phyloP scores from a whole-genome alignment of 2,329 filamentous ascomycete species.

The Dothidotthia symphoricarpi region DNA sequence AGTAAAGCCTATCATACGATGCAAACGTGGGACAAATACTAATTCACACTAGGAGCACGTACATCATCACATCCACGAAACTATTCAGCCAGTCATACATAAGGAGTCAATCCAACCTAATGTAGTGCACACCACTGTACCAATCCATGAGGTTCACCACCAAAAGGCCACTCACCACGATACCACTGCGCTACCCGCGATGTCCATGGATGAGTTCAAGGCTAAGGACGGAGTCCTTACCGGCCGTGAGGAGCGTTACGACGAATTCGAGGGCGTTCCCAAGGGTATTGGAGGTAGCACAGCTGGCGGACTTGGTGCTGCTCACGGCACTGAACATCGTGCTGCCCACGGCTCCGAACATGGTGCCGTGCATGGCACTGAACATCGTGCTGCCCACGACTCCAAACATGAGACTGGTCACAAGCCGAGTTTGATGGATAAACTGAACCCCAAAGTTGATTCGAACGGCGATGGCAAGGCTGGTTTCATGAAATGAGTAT shows the following conservation, averaged over 20 bases:
- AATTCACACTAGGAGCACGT: too few relatives aligned
- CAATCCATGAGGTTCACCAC: slow-evolving; percentile 71
- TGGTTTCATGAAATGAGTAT: slow-evolving; percentile 51
- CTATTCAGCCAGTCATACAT: slow-evolving; percentile 68
- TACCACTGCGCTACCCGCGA: slow-evolving; percentile 61
- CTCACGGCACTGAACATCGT: background rate
- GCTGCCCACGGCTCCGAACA: too few relatives aligned
- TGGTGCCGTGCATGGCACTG: too few relatives aligned
- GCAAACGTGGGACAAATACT: too few relatives aligned
- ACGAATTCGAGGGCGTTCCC: slow-evolving; percentile 63
- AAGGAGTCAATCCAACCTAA: slow-evolving; percentile 67
- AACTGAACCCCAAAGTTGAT: slow-evolving; percentile 55
- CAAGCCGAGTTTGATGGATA: slow-evolving; percentile 52
- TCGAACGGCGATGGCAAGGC: slow-evolving; percentile 55
- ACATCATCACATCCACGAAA: slow-evolving; percentile 67
- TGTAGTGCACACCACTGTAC: slow-evolving; percentile 69
- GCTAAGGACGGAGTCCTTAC: slow-evolving; percentile 54
- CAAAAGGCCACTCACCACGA: slow-evolving; percentile 65
- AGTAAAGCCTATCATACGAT: too few relatives aligned
- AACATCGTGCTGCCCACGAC: too few relatives aligned
- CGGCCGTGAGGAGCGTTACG: slow-evolving; percentile 56
- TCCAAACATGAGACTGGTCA: too few relatives aligned
- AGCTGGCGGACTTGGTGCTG: slow-evolving; percentile 14
- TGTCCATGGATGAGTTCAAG: slow-evolving; percentile 65
- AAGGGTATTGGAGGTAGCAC: slow-evolving; percentile 45